phyloP scores from a whole-genome alignment of 495 filamentous ascomycete genomes.

The Hypoxylon lienhwacheense region DNA sequence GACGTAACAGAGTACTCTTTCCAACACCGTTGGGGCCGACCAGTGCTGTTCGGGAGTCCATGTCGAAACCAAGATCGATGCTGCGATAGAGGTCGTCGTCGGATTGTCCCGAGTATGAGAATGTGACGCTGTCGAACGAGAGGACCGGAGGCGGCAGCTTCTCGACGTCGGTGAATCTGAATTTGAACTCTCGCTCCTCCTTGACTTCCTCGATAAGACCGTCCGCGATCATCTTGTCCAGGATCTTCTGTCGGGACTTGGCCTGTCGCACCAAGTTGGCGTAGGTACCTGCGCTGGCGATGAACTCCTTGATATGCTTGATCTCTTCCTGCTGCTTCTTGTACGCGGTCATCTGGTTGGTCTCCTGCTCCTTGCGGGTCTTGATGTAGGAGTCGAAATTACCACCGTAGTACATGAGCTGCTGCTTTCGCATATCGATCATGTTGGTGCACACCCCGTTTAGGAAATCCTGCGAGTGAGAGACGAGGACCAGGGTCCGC shows the following conservation, averaged over 20 bases:
- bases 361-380: constrained; percentile 91
- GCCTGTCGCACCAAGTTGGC: constrained; percentile 98
- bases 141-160: constrained; percentile 96
- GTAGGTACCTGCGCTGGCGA: constrained; percentile 98
- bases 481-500: constrained; percentile 93
- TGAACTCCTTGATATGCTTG: constrained; percentile 99
- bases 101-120: constrained; percentile 90
- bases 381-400: constrained; percentile 99
- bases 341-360: constrained; percentile 98
- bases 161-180: constrained; percentile 98
- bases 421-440: constrained; percentile 93
- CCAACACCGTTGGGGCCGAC: constrained; percentile 99
- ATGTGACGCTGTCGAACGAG: constrained; percentile 94
- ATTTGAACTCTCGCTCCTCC: constrained; percentile 88
- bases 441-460: constrained; percentile 99
- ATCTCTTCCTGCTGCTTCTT: constrained; percentile 99
- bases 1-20: constrained; percentile 95
- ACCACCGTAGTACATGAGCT: constrained; percentile 97
- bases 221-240: constrained; percentile 99
- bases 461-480: constrained; percentile 97
- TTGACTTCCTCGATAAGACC: constrained; percentile 92
- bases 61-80: constrained; percentile 97
- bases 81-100: constrained; percentile 94
- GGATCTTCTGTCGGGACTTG: constrained; percentile 98
- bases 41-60: constrained; percentile 96